These are phyloP conservation scores for Pseudoperonospora humuli DNA, from an alignment of 352 stramenopile genomes.

Conservation along the genomic window DNA sequence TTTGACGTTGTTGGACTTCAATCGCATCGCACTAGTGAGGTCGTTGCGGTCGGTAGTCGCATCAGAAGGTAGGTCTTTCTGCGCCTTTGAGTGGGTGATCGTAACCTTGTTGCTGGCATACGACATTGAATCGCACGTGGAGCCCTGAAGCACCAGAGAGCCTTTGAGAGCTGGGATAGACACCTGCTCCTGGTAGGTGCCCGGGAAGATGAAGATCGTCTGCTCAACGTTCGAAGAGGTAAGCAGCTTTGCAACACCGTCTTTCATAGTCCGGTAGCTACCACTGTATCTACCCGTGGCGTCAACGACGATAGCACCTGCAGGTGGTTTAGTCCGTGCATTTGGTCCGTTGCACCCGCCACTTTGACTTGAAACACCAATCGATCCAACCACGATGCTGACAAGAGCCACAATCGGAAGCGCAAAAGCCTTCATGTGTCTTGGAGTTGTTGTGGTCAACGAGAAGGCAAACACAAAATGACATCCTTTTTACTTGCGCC, in stretches of 20 bases:
- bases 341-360: background rate
- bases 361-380: too few species aligned
- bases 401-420: background rate
- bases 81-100: slow-evolving; percentile 5
- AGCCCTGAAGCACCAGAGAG: slow-evolving; percentile 6
- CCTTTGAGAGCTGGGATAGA: slow-evolving; percentile 1
- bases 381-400: background rate
- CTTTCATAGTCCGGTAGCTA: slow-evolving; percentile 2
- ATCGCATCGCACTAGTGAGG: slow-evolving; percentile 6
- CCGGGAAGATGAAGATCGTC: slow-evolving; percentile 11
- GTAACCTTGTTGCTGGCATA: slow-evolving; percentile 9
- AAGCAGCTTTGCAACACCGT: slow-evolving; percentile 3
- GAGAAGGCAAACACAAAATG: too few species aligned
- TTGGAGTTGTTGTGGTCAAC: too few species aligned
- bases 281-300: background rate
- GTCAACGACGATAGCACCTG: slow-evolving; percentile 11
- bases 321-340: background rate
- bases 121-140: slow-evolving; percentile 11
- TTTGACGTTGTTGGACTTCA: slow-evolving; percentile 7
- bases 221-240: slow-evolving; percentile 1
- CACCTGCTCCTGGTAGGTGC: slow-evolving; percentile 7
- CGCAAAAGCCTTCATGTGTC: background rate
- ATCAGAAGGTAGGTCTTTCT: slow-evolving; percentile 2
- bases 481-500: too few species aligned
- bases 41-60: slow-evolving; percentile 5